Conservation (phyloP, 805 yeast species). For the Cyberlindnera lachancei region DNA sequence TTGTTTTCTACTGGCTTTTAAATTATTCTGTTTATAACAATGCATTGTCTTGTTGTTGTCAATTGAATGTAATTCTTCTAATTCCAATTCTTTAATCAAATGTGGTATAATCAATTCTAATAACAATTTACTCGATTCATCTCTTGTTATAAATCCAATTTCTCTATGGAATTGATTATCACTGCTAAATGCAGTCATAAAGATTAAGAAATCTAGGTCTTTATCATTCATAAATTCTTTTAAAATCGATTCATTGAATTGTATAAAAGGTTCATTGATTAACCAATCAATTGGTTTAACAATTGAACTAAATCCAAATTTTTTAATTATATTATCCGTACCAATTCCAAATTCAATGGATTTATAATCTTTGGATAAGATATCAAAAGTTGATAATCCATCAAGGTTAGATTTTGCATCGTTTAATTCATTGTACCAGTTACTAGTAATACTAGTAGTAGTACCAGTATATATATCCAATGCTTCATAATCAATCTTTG, state of each 20-base stretch:
- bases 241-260: conserved; percentile 20
- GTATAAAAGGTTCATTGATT: no score
- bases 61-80: conserved; percentile 15
- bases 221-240: conserved; percentile 16
- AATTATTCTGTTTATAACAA: conserved; percentile 38
- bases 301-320: conserved; percentile 71
- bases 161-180: conserved; percentile 9
- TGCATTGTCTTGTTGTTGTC: neutral
- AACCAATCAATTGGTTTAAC: conserved; percentile 49
- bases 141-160: conserved; percentile 6
- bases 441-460: neutral
- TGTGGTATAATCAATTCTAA: conserved; percentile 12
- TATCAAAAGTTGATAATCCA: conserved; percentile 52
- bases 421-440: conserved; percentile 28
- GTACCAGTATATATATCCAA: conserved; percentile 28
- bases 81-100: conserved; percentile 9
- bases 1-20: conserved; percentile 73
- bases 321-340: conserved; percentile 21
- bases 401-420: conserved; percentile 53
- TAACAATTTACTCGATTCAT: conserved; percentile 12
- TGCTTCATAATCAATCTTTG: conserved; percentile 45
- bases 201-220: conserved; percentile 7
- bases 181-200: conserved; percentile 11
- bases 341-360: conserved; percentile 40
- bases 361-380: conserved; percentile 81